Percentiles rank a stretch among this genome's conserved stretches.
These are phyloP conservation scores for Lantana camara DNA, from an alignment of 257 asterid species.

Conservation along the genomic window DNA sequence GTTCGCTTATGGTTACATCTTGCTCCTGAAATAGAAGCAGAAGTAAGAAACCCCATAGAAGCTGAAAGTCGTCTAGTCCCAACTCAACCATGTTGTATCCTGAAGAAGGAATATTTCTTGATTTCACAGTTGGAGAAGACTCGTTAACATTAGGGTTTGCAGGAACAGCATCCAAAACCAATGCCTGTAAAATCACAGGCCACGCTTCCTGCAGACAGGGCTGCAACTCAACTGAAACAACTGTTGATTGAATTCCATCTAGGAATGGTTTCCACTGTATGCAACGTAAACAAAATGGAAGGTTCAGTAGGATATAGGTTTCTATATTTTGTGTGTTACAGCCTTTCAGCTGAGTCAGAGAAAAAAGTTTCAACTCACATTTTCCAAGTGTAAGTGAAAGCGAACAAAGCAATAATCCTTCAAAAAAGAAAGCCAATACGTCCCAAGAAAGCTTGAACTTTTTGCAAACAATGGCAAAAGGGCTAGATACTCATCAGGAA, in stretches of 20 bases:
- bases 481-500: slow-evolving; percentile 74
- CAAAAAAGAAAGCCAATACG: slow-evolving; percentile 86
- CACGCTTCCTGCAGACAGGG: slow-evolving; percentile 98
- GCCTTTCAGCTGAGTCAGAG: slow-evolving; percentile 21
- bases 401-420: slow-evolving; percentile 77
- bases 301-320: slow-evolving; percentile 27
- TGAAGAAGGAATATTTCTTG: slow-evolving; percentile 58
- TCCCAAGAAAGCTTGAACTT: slow-evolving; percentile 74
- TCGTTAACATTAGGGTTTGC: slow-evolving; percentile 43
- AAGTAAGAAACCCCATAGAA: slow-evolving; percentile 86
- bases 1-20: slow-evolving; percentile 40
- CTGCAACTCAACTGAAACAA: slow-evolving; percentile 71
- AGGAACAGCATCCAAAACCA: slow-evolving; percentile 92
- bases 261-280: slow-evolving; percentile 95
- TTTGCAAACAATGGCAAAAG: slow-evolving; percentile 83
- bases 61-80: slow-evolving; percentile 65
- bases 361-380: slow-evolving; percentile 59
- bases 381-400: slow-evolving; percentile 61
- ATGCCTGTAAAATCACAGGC: slow-evolving; percentile 91
- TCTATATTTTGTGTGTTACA: slow-evolving; percentile 9
- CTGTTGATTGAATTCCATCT: slow-evolving; percentile 88
- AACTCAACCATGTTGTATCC: slow-evolving; percentile 87
- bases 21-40: slow-evolving; percentile 85
- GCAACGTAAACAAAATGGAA: slow-evolving; percentile 29
- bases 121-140: slow-evolving; percentile 44